Conservation (phyloP, 148 eudicot species). For the Rhododendron mucronatum region DNA sequence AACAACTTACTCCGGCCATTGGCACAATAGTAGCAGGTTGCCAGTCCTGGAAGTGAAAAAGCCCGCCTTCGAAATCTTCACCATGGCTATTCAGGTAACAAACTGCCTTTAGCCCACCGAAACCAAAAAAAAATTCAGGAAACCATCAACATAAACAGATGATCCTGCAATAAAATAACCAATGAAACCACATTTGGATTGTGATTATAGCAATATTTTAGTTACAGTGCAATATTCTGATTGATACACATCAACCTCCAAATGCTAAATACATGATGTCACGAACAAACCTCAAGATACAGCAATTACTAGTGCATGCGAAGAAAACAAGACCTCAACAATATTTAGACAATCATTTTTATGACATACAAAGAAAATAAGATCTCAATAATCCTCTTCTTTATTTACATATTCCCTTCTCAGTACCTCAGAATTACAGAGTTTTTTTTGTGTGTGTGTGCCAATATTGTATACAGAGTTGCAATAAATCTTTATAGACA, state of each 20-base stretch:
- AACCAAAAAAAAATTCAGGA: slow-evolving; percentile 12
- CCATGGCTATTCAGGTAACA: slow-evolving; percentile 78
- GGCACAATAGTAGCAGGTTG: slow-evolving; percentile 65
- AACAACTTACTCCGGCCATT: slow-evolving; percentile 75
- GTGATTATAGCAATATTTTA: background rate
- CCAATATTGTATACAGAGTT: background rate
- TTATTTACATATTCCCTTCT: background rate
- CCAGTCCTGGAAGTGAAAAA: slow-evolving; percentile 89
- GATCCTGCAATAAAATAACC: background rate
- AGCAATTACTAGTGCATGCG: background rate
- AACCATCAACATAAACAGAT: background rate
- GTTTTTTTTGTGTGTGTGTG: no score
- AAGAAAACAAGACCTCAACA: background rate
- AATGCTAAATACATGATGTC: background rate
- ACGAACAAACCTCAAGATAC: background rate
- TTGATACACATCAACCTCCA: background rate
- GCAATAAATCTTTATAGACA: background rate
- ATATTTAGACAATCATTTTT: background rate
- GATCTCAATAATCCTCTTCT: background rate
- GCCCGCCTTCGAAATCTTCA: slow-evolving; percentile 73
- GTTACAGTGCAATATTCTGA: background rate
- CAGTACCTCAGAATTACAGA: background rate
- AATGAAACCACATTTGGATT: background rate
- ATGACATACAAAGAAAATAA: background rate
- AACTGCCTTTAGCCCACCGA: slow-evolving; percentile 55